Evolutionary conservation across 1,284 basidiomycete genomes (phyloP), one percentile per base, ranked within the genome.

Genomic region (Sutorius eximius): DNA sequence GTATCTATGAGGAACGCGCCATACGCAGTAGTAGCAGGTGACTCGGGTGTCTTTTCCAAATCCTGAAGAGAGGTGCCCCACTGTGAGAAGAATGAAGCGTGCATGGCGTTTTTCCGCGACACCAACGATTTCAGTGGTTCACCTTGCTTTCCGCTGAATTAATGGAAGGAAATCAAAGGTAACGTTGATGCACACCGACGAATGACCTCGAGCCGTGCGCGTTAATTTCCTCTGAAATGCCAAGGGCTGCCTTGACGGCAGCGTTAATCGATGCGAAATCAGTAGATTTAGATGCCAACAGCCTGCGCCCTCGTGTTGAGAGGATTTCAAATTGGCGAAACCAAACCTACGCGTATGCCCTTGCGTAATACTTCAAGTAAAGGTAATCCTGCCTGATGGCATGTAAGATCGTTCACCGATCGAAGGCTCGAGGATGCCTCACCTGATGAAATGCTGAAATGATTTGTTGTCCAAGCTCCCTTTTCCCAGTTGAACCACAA

Each of bases 401-500:
- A 15, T 22, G 41, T 52, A 30, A 54, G 47, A 42, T 27, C 24
- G 20, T 24, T 18, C 42, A n/a, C 33, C 32, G 13, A 20, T 22
- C 24, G 18, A 38, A 49, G 10, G 24, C 24, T 20, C 20, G 5
- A 32, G 10, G 51, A 40, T 59, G 3, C 13, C 83, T 41, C 55
- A 88, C 87, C 81, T 87, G 73, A 96, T 88, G 67, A 95, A 98
- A 68, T 93, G 86, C 29, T 89, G 67, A 72, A 97, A 95, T 34
- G 77, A 76, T 44, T 82, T 77, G n/a, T 70, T 72, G 0, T 83
- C 76, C 3, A 95, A 77, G 0, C 81, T 87, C 0, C 91, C 91
- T 45, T 78, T 71, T 1, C 87, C 91, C 0, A 95, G 75, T 57
- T 86, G 81, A 52, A 76, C 75, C 33, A 94, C 90, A 61, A 95